phyloP scores from a whole-genome alignment of 306 rosid species.

The Hippophae tibetana region DNA sequence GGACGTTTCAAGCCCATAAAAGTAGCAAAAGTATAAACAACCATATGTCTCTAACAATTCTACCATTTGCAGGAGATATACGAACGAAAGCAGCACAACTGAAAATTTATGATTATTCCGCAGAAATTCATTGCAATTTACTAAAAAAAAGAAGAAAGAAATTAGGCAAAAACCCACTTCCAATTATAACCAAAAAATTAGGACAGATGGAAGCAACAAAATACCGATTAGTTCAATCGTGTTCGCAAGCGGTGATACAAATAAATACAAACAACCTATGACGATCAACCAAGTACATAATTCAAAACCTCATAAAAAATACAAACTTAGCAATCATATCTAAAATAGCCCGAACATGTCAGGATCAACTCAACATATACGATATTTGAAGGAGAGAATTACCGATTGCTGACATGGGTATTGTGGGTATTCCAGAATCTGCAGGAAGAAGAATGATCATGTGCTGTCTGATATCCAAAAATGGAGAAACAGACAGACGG shows the following conservation, averaged over 20 bases:
- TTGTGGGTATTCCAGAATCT: constrained; percentile 3
- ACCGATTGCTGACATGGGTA: constrained; percentile 13
- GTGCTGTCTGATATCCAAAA: constrained; percentile 2
- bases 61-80: neutral
- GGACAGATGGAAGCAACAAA: neutral
- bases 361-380: neutral
- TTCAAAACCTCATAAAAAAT: neutral
- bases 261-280: neutral
- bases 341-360: neutral
- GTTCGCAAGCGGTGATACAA: neutral
- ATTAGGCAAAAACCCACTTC: constrained; percentile 8
- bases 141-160: neutral
- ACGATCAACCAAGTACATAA: neutral
- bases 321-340: neutral
- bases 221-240: neutral
- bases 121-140: neutral
- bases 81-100: too few species aligned
- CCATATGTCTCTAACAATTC: too few species aligned
- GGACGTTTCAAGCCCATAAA: neutral
- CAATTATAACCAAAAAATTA: constrained; percentile 1
- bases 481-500: neutral
- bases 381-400: neutral
- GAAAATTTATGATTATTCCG: neutral
- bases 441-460: constrained; percentile 1
- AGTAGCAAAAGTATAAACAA: neutral